Evolutionary conservation across 2,329 filamentous ascomycete genomes (phyloP).

Genomic region (Oidium heveae): DNA sequence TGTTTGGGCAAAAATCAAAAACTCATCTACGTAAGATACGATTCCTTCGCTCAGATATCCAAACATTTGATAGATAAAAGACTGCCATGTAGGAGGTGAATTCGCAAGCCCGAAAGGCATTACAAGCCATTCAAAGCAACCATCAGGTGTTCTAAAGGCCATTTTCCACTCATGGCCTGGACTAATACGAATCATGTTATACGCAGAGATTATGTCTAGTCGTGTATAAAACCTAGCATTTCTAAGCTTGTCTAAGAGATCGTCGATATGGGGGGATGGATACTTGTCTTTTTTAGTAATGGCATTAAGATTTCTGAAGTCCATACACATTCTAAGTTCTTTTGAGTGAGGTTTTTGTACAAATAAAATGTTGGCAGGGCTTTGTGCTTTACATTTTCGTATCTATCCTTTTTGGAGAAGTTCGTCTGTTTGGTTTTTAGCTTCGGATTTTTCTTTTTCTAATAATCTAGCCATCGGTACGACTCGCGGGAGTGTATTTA

Average conservation of each 20-base stretch:
- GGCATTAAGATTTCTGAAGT: no score
- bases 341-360: neutral
- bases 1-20: neutral
- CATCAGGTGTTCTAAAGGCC: neutral
- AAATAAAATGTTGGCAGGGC: neutral
- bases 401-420: neutral
- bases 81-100: neutral
- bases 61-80: neutral
- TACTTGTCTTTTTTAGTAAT: slow-evolving; percentile 1
- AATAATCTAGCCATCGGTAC: neutral
- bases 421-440: neutral
- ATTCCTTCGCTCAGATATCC: neutral
- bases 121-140: neutral
- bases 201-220: neutral
- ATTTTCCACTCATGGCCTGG: neutral
- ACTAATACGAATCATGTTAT: neutral
- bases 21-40: neutral
- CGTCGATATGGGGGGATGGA: neutral
- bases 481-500: neutral
- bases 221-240: neutral
- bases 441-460: neutral
- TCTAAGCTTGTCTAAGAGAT: neutral
- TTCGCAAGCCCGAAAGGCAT: neutral
- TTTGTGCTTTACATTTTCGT: neutral
- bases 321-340: slow-evolving; percentile 1